These are phyloP conservation scores for Hemisphaericaspora xylofermentans DNA, from an alignment of 1,139 yeast species.

Conservation along the genomic window DNA sequence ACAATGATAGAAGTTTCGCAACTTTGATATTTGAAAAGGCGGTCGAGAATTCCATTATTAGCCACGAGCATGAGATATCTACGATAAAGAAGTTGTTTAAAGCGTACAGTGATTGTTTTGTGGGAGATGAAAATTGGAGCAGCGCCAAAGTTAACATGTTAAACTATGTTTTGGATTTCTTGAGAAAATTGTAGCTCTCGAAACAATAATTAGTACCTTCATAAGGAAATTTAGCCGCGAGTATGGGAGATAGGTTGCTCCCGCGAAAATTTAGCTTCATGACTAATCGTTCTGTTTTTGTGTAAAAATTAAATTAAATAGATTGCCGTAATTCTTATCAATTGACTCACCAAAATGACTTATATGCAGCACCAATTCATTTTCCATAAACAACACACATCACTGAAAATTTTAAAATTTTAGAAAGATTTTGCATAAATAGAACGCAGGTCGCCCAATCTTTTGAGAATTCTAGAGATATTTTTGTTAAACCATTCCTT, in stretches of 20 bases:
- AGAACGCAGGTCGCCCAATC: not conserved
- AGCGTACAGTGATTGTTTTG: conserved; percentile 55
- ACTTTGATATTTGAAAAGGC: conserved; percentile 60
- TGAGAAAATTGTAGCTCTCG: conserved; percentile 4
- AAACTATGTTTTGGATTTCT: conserved; percentile 8
- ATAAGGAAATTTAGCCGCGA: conserved; percentile 7
- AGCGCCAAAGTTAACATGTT: conserved; percentile 10
- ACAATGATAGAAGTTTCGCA: conserved; percentile 63
- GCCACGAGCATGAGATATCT: conserved; percentile 43
- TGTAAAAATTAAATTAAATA: not conserved
- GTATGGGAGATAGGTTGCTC: conserved; percentile 3
- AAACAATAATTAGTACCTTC: not conserved
- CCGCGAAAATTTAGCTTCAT: not conserved
- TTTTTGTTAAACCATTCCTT: not conserved
- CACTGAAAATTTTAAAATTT: too few relatives aligned
- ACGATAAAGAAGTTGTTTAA: conserved; percentile 48
- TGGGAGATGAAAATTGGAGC: conserved; percentile 31
- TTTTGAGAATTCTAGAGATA: conserved; percentile 2
- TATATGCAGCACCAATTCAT: not conserved
- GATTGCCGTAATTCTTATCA: not conserved
- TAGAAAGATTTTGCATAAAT: too few relatives aligned
- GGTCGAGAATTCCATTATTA: conserved; percentile 39
- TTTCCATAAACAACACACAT: not conserved
- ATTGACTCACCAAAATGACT: not conserved
- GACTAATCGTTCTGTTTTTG: not conserved